These are phyloP conservation scores for Digitaria exilis DNA, from an alignment of 202 grass and related monocot species.

Conservation along the genomic window DNA sequence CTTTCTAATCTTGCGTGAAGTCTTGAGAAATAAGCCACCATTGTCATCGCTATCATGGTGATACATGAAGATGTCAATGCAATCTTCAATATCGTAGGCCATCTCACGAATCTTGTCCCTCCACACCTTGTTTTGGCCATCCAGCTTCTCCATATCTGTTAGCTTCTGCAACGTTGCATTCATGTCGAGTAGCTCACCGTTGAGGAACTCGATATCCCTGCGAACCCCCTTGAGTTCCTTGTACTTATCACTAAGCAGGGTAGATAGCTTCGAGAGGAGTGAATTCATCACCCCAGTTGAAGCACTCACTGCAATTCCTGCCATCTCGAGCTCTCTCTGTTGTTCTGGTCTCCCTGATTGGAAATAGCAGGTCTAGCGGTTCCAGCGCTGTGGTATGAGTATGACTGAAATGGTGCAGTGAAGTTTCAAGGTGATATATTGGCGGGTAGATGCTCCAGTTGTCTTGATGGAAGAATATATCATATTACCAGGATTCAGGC, in stretches of 20 bases:
- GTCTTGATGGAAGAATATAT: too few relatives aligned
- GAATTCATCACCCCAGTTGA: too few relatives aligned
- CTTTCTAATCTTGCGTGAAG: not conserved
- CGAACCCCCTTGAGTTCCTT: not conserved
- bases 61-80: not conserved
- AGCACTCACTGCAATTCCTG: too few relatives aligned
- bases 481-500: too few relatives aligned
- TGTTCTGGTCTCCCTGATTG: too few relatives aligned
- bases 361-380: too few relatives aligned
- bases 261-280: not conserved
- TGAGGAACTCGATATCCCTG: not conserved
- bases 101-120: not conserved
- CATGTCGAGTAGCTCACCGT: not conserved
- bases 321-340: too few relatives aligned
- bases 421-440: too few relatives aligned
- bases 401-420: too few relatives aligned
- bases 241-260: not conserved
- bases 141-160: not conserved
- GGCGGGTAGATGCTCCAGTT: too few relatives aligned
- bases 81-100: not conserved
- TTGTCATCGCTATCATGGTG: not conserved
- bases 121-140: not conserved
- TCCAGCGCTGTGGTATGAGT: too few relatives aligned
- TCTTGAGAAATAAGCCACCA: not conserved
- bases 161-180: not conserved